Percentiles rank a stretch among this genome's conserved stretches.
These are phyloP conservation scores for Fusarium sarcochroum DNA, from an alignment of 2,329 filamentous ascomycete species.

Conservation along the genomic window DNA sequence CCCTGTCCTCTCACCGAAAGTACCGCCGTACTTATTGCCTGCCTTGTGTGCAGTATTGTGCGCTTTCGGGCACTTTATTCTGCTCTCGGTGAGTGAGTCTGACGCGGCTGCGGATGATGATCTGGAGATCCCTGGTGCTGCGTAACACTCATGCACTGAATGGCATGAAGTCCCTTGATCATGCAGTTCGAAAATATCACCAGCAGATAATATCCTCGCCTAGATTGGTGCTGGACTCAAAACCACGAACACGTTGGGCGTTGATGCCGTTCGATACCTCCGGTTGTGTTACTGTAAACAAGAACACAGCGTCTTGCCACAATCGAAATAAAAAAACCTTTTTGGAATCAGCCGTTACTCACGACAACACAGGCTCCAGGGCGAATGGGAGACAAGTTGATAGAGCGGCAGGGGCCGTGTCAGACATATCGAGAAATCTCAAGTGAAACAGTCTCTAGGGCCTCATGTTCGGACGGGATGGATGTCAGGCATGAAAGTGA, in stretches of 20 bases:
- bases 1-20: not conserved
- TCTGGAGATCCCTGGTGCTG: constrained; percentile 34
- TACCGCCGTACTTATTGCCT: not conserved
- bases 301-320: constrained; percentile 32
- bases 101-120: constrained; percentile 25
- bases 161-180: constrained; percentile 10
- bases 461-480: not conserved
- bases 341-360: constrained; percentile 1
- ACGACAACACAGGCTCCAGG: constrained; percentile 8
- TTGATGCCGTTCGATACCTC: constrained; percentile 18
- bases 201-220: constrained; percentile 11
- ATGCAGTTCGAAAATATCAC: not conserved
- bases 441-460: constrained; percentile 14
- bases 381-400: constrained; percentile 1
- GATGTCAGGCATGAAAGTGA: constrained; percentile 23
- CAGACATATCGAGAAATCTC: constrained; percentile 25
- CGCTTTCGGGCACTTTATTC: constrained; percentile 5
- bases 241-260: constrained; percentile 31
- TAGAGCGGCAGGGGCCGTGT: constrained; percentile 27
- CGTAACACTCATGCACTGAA: constrained; percentile 19
- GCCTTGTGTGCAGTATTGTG: constrained; percentile 7
- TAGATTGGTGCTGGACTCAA: constrained; percentile 14
- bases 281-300: constrained; percentile 19
- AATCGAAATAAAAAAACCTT: no score
- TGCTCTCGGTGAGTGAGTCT: constrained; percentile 7